Percentiles rank a stretch among this genome's conserved stretches.
Evolutionary conservation across 2,329 filamentous ascomycete genomes (phyloP).

Genomic region (Drechslera avenae): DNA sequence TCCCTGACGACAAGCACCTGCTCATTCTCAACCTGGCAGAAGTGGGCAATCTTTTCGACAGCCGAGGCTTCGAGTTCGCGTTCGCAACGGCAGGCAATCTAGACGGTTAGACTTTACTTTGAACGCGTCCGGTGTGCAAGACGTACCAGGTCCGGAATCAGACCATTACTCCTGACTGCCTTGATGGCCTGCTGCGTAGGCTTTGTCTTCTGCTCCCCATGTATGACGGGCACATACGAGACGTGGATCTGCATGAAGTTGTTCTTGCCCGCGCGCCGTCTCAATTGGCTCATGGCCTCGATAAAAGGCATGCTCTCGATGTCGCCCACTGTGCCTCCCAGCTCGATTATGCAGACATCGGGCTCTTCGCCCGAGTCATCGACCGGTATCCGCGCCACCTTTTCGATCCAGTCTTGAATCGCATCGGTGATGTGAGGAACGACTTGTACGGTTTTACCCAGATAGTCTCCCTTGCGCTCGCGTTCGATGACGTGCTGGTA

Average conservation of each 20-base stretch:
- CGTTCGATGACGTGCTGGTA: constrained; percentile 86
- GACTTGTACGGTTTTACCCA: constrained; percentile 87
- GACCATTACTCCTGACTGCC: constrained; percentile 78
- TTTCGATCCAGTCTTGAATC: constrained; percentile 90
- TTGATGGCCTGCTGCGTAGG: constrained; percentile 92
- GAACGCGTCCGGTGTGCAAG: background rate
- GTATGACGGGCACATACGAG: constrained; percentile 79
- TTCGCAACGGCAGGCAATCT: constrained; percentile 94
- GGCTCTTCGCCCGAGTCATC: constrained; percentile 83
- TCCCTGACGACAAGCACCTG: constrained; percentile 89
- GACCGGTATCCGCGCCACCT: constrained; percentile 82
- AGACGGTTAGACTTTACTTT: background rate
- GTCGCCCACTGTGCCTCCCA: constrained; percentile 74
- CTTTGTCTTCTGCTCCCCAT: constrained; percentile 90
- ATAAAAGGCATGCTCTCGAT: constrained; percentile 89
- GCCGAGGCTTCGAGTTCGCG: constrained; percentile 73
- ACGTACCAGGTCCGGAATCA: constrained; percentile 64
- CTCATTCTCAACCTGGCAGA: constrained; percentile 82
- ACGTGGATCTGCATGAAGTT: constrained; percentile 92
- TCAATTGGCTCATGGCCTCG: constrained; percentile 81
- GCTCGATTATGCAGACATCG: constrained; percentile 87
- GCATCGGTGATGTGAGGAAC: constrained; percentile 91
- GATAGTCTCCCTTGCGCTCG: constrained; percentile 74
- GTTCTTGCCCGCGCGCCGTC: constrained; percentile 70
- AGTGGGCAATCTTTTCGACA: constrained; percentile 84